phyloP scores from a whole-genome alignment of 768 basidiomycete genomes.

The Mycena chlorophos region DNA sequence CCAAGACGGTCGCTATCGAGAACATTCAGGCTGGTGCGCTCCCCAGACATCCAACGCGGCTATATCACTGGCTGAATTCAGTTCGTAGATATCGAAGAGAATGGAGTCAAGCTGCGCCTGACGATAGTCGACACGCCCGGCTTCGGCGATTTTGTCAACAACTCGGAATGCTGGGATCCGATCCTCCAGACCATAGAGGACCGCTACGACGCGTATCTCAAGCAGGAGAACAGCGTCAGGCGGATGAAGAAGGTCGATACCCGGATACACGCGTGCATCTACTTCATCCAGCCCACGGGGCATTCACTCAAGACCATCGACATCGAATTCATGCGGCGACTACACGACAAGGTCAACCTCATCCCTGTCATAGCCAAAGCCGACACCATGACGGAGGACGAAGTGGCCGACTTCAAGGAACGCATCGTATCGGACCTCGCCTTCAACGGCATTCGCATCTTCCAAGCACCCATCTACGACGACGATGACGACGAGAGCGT shows the following conservation, averaged over 20 bases:
- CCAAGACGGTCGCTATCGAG: slow-evolving; percentile 95
- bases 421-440: slow-evolving; percentile 93
- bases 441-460: slow-evolving; percentile 95
- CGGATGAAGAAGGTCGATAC: slow-evolving; percentile 91
- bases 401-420: slow-evolving; percentile 88
- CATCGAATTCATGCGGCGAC: slow-evolving; percentile 96
- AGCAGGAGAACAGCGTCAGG: slow-evolving; percentile 98
- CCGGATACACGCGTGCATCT: slow-evolving; percentile 96
- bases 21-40: slow-evolving; percentile 92
- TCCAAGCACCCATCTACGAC: slow-evolving; percentile 96
- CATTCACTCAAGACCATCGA: slow-evolving; percentile 99
- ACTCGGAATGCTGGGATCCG: slow-evolving; percentile 87
- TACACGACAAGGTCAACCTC: slow-evolving; percentile 96
- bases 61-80: slow-evolving; percentile 17
- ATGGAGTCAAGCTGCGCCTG: slow-evolving; percentile 89
- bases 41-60: slow-evolving; percentile 12
- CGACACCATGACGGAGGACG: slow-evolving; percentile 96
- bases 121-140: slow-evolving; percentile 99
- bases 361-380: slow-evolving; percentile 99
- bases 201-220: slow-evolving; percentile 94
- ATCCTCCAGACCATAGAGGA: slow-evolving; percentile 98
- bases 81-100: slow-evolving; percentile 92
- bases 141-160: slow-evolving; percentile 99
- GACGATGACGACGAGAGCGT: slow-evolving; percentile 98
- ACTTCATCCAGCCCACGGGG: slow-evolving; percentile 98